These are phyloP conservation scores for Venturia oleaginea DNA, from an alignment of 2,329 filamentous ascomycete species.

Conservation along the genomic window DNA sequence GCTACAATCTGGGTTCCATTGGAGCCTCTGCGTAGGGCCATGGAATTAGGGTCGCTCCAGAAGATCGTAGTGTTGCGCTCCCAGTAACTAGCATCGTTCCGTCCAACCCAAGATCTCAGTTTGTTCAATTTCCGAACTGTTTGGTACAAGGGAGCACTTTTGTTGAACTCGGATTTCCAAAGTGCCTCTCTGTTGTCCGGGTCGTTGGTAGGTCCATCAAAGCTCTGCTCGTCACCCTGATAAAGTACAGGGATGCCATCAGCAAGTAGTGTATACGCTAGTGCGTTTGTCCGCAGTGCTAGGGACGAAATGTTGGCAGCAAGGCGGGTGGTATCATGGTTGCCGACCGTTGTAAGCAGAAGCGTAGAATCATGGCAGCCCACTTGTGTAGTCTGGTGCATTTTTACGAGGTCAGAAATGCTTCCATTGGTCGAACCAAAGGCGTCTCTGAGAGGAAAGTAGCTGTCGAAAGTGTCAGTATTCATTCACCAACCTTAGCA, in stretches of 20 bases:
- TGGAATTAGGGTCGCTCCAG: conserved; percentile 34
- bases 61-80: conserved; percentile 34
- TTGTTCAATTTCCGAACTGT: conserved; percentile 31
- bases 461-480: conserved; percentile 17
- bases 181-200: conserved; percentile 32
- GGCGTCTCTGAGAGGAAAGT: conserved; percentile 27
- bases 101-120: conserved; percentile 35
- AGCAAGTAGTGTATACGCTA: conserved; percentile 29
- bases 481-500: not conserved
- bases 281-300: conserved; percentile 29
- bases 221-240: conserved; percentile 35
- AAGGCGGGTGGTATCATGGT: conserved; percentile 35
- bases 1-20: conserved; percentile 35
- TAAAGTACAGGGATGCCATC: conserved; percentile 37
- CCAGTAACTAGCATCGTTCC: conserved; percentile 30
- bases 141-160: conserved; percentile 30
- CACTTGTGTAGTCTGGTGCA: conserved; percentile 22
- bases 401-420: conserved; percentile 31
- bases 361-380: conserved; percentile 30
- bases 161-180: conserved; percentile 34
- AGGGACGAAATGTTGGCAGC: conserved; percentile 28
- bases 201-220: conserved; percentile 23
- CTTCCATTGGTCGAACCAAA: conserved; percentile 28
- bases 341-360: conserved; percentile 32
- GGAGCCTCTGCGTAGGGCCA: conserved; percentile 38